Percentiles rank a stretch among this genome's conserved stretches.
These are phyloP conservation scores for Puccinia horiana DNA, from an alignment of 1,284 basidiomycete genomes.

Conservation along the genomic window DNA sequence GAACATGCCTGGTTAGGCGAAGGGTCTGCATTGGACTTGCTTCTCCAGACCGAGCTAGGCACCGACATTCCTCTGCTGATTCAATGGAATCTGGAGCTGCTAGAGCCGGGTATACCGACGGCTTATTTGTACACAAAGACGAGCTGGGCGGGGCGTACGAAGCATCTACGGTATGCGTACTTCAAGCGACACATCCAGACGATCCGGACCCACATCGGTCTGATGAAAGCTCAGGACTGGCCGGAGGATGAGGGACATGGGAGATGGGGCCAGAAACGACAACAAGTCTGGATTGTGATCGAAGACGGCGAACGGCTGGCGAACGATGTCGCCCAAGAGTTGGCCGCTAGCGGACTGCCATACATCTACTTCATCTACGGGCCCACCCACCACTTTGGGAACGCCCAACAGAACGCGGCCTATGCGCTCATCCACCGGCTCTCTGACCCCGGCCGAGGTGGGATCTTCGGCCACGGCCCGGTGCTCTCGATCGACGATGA, in stretches of 20 bases:
- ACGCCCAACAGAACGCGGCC: constrained; percentile 51
- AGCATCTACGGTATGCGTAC: constrained; percentile 43
- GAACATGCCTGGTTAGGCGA: constrained; percentile 46
- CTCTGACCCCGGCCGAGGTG: neutral
- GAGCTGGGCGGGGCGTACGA: constrained; percentile 40
- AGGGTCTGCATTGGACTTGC: constrained; percentile 38
- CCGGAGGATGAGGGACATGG: neutral
- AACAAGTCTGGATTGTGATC: constrained; percentile 44
- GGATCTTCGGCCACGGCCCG: constrained; percentile 48
- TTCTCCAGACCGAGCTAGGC: constrained; percentile 8
- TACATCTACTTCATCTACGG: constrained; percentile 49
- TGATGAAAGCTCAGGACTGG: constrained; percentile 28
- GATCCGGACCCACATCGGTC: constrained; percentile 33
- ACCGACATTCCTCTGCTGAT: constrained; percentile 13
- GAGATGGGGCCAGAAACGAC: constrained; percentile 1
- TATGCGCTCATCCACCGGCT: constrained; percentile 50
- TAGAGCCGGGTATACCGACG: constrained; percentile 14
- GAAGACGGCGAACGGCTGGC: constrained; percentile 45
- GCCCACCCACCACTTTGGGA: constrained; percentile 47
- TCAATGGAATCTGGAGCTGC: constrained; percentile 30
- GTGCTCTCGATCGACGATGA: constrained; percentile 50
- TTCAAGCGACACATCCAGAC: constrained; percentile 48
- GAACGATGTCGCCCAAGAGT: constrained; percentile 39
- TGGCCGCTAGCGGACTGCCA: constrained; percentile 10
- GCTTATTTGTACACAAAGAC: constrained; percentile 48